Base-by-base conservation (phyloP, 176 grass and related monocot genomes). In the Calamus simplicifolius region DNA sequence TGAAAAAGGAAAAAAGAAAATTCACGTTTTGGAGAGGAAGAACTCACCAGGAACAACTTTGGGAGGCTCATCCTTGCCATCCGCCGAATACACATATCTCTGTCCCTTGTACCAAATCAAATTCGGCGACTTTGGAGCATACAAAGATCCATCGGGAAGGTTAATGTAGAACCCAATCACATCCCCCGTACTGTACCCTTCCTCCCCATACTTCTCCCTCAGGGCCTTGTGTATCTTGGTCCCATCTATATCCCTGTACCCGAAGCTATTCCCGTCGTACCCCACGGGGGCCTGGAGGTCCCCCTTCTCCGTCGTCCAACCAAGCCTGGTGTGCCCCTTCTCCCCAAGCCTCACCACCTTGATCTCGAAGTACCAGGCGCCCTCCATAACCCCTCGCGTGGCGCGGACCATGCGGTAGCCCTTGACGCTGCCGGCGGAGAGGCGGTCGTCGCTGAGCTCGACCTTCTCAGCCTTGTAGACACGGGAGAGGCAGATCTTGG, bases 331-430 rank as follows among this genome's bases (percentile, higher is more conserved):
- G 69, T 84, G 87, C 17, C 92, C 91, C 1, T 69, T 72, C 43
- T 68, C 54, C 4, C 83, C 83, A 8, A 90, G 75, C 76, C 63
- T 81, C 53, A 71, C 51, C 15, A 90, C 62, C 77, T 59, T 85
- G 72, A 85, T 68, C 75, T 96, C 92, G 16, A 90, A 96, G 69
- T 87, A 96, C 92, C 92, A 85, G 1, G 78, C 80, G 2, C 92
- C 86, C 6, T 82, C 12, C 26, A 85, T 74, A 19, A 96, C 66
- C 7, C 92, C 87, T 6, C 92, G 75, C 30, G 86, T 90, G 60
- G 92, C 92, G 16, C 87, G 86, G 43, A 96, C 84, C 92, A 88
- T 90, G 14, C 92, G 86, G 62, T 88, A 96, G 7, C 92, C 92
- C 77, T 90, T 96, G 58, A 72, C 80, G 87, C 86, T 79, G 76